Percentiles rank a stretch among this genome's conserved stretches.
These are phyloP conservation scores for Arthrobotrys musiformis DNA, from an alignment of 2,329 filamentous ascomycete genomes.

Conservation along the genomic window DNA sequence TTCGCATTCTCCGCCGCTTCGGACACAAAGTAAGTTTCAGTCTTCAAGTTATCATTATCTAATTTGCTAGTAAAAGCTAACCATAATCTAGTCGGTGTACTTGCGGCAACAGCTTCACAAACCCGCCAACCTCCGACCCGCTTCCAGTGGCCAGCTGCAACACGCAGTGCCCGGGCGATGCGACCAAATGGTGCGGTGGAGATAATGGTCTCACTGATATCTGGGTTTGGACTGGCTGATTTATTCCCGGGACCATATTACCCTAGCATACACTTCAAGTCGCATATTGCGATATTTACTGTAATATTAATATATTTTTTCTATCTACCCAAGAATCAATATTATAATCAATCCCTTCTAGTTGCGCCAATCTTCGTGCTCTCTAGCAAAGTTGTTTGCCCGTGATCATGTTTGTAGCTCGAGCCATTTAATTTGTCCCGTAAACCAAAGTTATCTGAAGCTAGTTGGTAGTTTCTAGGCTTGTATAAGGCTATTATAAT, in stretches of 20 bases:
- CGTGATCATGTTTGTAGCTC: too few relatives aligned
- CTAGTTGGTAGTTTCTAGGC: too few relatives aligned
- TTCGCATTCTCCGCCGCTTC: background rate
- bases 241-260: background rate
- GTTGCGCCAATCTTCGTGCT: too few relatives aligned
- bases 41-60: background rate
- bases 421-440: too few relatives aligned
- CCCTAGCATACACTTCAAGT: background rate
- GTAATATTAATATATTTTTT: conserved; percentile 1
- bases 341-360: background rate
- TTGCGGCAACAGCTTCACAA: background rate
- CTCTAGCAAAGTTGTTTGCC: too few relatives aligned
- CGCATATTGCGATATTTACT: background rate
- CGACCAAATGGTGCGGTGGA: background rate
- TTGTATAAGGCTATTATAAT: too few relatives aligned
- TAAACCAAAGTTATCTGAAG: too few relatives aligned
- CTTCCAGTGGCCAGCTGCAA: background rate
- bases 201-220: background rate
- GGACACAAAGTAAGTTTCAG: background rate
- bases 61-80: background rate
- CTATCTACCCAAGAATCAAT: too few relatives aligned
- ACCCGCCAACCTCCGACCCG: background rate
- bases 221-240: background rate
- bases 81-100: background rate
- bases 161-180: background rate